A percentile compares a stretch with the other conserved stretches of the same genome.
Evolutionary conservation across 2,329 filamentous ascomycete genomes (phyloP).

Genomic region (Penicillium vulpinum): DNA sequence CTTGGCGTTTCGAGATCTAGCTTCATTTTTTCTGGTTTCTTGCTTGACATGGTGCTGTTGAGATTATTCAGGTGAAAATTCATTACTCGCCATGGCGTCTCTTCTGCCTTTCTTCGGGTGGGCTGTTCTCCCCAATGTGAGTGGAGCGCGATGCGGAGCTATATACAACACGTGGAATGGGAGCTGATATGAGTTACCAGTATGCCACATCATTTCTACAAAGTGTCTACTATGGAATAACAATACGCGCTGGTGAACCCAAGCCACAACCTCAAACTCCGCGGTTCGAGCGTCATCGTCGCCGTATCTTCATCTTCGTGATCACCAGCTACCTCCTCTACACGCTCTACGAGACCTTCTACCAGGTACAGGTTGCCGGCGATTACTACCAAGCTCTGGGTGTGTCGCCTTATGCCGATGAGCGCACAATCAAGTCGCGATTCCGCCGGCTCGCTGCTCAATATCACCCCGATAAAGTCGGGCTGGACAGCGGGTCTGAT

Average conservation of each 20-base stretch:
- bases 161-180: background rate
- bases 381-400: conserved; percentile 80
- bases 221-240: conserved; percentile 79
- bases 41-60: conserved; percentile 15
- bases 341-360: conserved; percentile 89
- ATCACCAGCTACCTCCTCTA: conserved; percentile 83
- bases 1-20: background rate
- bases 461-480: conserved; percentile 81
- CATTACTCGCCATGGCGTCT: conserved; percentile 37
- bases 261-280: conserved; percentile 69
- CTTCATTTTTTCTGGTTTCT: background rate
- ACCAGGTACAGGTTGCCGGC: conserved; percentile 68
- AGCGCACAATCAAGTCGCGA: conserved; percentile 76
- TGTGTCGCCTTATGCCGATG: conserved; percentile 66
- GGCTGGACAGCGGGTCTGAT: conserved; percentile 43
- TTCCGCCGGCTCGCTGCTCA: conserved; percentile 73
- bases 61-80: background rate
- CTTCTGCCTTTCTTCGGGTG: conserved; percentile 60
- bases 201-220: conserved; percentile 77
- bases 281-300: conserved; percentile 71
- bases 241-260: conserved; percentile 84
- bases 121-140: conserved; percentile 62
- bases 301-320: conserved; percentile 79
- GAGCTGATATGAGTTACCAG: conserved; percentile 52
- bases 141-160: conserved; percentile 24